Evolutionary conservation across 1,139 yeast species (phyloP), one percentile per base, ranked within the genome.

Genomic region (Yamadazyma buinensis): DNA sequence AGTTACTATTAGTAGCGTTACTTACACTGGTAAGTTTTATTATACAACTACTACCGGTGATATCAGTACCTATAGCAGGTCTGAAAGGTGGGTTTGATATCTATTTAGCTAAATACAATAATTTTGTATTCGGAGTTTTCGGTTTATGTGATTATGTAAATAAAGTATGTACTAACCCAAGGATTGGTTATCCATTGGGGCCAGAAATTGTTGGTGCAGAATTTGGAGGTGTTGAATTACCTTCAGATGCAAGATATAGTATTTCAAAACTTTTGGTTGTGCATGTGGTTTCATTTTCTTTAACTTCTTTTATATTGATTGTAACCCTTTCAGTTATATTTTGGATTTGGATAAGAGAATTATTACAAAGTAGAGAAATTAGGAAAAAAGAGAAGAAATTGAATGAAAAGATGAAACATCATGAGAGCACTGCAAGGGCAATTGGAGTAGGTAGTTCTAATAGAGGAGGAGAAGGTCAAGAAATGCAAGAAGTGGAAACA

Each of bases 1-100:
- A 64, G 10, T 47, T 63, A 15, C 30, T 53, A 18, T 36, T 51
- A 15, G 45, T 57, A 26, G 47, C 48, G 7, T 35, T 54, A n/a
- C 48, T 62, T 12, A 48, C 55, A 22, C 39, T 49, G 11, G 34
- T 61, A 26, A 63, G 70, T 38, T 51, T 63, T 38, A 56, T 57
- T 18, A 45, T 69, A 11, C 73, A 69, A 46, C 49, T 69, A 11
- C 56, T 69, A 20, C 67, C 72, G 24, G 64, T 69, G 28, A 56
- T 69, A 23, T 57, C 72, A 5, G 75, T 67, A 6, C 75, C 75
- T 4, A 41, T 69, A n/a, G 65, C 74, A 1, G 49, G 61, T 33
- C 2, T 21, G 23, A 23, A 46, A 47, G 28, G 46, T 31, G 36
- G 36, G 23, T 43, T 49, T 21, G 43, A 48, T 23, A 42, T 66